A percentile compares a stretch with the other conserved stretches of the same genome.
Conservation (phyloP, 352 stramenopile genomes). For the Phytophthora hibernalis region DNA sequence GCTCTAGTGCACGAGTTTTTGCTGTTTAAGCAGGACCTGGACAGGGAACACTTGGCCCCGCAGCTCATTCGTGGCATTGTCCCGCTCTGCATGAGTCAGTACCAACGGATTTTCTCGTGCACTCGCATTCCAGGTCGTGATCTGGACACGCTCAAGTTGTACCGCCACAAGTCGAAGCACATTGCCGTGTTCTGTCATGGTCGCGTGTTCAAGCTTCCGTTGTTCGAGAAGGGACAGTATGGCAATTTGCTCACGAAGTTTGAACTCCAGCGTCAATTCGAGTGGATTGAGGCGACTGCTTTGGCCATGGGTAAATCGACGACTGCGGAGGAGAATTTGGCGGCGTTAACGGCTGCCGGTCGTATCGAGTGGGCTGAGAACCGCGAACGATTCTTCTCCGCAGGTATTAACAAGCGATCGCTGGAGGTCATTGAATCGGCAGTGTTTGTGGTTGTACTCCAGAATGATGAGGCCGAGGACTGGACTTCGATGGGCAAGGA, state of each 20-base stretch:
- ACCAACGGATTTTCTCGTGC: slow-evolving; percentile 90
- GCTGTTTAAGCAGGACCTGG: slow-evolving; percentile 88
- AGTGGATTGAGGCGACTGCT: slow-evolving; percentile 69
- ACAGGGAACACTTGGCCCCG: slow-evolving; percentile 82
- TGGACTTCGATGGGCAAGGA: slow-evolving; percentile 78
- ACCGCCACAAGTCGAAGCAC: slow-evolving; percentile 81
- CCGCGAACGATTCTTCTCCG: slow-evolving; percentile 87
- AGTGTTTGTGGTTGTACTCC: slow-evolving; percentile 79
- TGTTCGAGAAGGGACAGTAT: slow-evolving; percentile 83
- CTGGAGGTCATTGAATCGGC: slow-evolving; percentile 79
- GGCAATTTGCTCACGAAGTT: slow-evolving; percentile 77
- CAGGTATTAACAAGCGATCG: slow-evolving; percentile 90
- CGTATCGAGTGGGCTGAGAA: slow-evolving; percentile 92
- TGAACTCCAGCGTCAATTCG: slow-evolving; percentile 84
- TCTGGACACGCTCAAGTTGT: slow-evolving; percentile 83
- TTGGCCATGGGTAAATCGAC: slow-evolving; percentile 42
- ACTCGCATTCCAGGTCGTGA: slow-evolving; percentile 90
- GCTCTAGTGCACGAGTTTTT: slow-evolving; percentile 82
- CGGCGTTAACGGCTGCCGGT: slow-evolving; percentile 81
- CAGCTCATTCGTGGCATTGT: slow-evolving; percentile 88
- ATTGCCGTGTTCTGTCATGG: slow-evolving; percentile 88
- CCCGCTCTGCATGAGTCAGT: slow-evolving; percentile 92
- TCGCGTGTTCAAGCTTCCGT: slow-evolving; percentile 89
- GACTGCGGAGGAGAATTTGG: slow-evolving; percentile 61
- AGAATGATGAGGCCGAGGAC: slow-evolving; percentile 64